Evolutionary conservation across 495 filamentous ascomycete genomes (phyloP).

Genomic region (Neurospora discreta): DNA sequence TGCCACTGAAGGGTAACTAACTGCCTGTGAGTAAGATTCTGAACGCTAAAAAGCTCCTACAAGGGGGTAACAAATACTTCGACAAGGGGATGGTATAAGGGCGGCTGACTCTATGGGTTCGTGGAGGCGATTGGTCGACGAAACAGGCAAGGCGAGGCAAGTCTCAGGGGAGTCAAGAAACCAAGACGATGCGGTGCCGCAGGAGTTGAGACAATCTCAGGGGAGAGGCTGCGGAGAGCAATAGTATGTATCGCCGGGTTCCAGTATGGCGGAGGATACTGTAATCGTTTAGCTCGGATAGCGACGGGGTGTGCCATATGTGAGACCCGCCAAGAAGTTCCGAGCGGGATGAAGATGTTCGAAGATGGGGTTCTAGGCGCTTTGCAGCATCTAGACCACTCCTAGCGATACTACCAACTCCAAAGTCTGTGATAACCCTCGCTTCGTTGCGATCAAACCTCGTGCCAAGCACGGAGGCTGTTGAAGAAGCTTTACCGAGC

Average conservation of each 20-base stretch:
- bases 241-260: not conserved
- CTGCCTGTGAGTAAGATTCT: not conserved
- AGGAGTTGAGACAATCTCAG: not conserved
- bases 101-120: not conserved
- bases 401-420: not conserved
- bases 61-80: not conserved
- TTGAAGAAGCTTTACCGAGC: not conserved
- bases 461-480: not conserved
- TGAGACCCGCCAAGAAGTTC: not conserved
- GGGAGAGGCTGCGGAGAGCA: not conserved
- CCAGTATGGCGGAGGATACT: not conserved
- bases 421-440: not conserved
- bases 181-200: not conserved
- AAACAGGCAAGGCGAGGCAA: not conserved
- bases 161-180: not conserved
- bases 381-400: not conserved
- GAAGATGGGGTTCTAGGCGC: not conserved
- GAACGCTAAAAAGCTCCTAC: not conserved
- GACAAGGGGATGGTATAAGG: not conserved
- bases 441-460: not conserved
- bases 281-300: not conserved
- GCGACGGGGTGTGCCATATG: not conserved
- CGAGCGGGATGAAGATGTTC: not conserved
- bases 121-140: not conserved
- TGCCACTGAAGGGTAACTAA: not conserved